Evolutionary conservation across 805 yeast species (phyloP).

Genomic region (Candida loeiensis): DNA sequence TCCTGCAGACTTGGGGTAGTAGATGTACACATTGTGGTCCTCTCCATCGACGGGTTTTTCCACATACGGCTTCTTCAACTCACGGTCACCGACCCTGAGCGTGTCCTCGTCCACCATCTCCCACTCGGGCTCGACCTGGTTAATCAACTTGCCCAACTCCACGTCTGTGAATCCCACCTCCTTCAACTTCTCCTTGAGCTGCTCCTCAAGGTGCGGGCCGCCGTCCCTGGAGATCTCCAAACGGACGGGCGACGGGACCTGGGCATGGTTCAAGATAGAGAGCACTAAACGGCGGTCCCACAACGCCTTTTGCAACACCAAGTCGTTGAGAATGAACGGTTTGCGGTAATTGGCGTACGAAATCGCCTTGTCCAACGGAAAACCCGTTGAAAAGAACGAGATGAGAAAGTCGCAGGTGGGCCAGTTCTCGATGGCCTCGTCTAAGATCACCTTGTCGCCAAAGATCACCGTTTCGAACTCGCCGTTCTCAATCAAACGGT

Average conservation of each 20-base stretch:
- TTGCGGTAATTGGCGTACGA: constrained; percentile 82
- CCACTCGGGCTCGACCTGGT: constrained; percentile 74
- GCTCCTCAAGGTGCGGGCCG: constrained; percentile 77
- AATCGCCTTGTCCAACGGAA: constrained; percentile 94
- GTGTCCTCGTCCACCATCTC: constrained; percentile 82
- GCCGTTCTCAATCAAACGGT: constrained; percentile 83
- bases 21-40: constrained; percentile 93
- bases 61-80: constrained; percentile 84
- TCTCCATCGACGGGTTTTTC: constrained; percentile 99
- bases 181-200: constrained; percentile 46
- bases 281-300: constrained; percentile 96
- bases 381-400: constrained; percentile 92
- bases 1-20: constrained; percentile 82
- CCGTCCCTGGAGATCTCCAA: constrained; percentile 93
- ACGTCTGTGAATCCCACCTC: constrained; percentile 35
- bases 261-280: constrained; percentile 67
- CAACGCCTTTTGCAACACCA: constrained; percentile 85
- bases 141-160: constrained; percentile 60
- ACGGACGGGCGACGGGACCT: constrained; percentile 88
- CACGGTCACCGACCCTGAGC: constrained; percentile 66
- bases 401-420: constrained; percentile 96
- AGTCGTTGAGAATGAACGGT: constrained; percentile 86
- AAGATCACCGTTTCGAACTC: constrained; percentile 96
- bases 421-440: constrained; percentile 95
- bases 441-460: constrained; percentile 95